phyloP scores from a whole-genome alignment of 345 rosid genomes.

The Citrus unshiu region DNA sequence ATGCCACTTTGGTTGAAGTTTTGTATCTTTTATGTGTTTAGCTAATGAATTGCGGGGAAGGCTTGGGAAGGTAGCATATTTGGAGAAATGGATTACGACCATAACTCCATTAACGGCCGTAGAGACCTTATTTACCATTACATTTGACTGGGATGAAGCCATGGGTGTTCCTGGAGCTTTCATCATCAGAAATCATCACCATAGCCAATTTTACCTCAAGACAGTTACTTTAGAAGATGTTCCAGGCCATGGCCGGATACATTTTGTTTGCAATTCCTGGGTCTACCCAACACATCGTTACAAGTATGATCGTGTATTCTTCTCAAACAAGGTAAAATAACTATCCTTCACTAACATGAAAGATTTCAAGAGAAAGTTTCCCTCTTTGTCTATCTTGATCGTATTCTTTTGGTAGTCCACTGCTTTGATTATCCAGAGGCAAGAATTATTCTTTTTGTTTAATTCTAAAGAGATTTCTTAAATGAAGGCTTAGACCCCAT shows the following conservation, averaged over 20 bases:
- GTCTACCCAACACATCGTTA: slow-evolving; percentile 72
- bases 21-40: slow-evolving; percentile 8
- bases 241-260: slow-evolving; percentile 53
- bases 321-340: slow-evolving; percentile 73
- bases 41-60: slow-evolving; percentile 47
- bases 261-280: slow-evolving; percentile 92
- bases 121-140: slow-evolving; percentile 42
- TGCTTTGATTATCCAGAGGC: not conserved
- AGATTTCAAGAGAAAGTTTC: not conserved
- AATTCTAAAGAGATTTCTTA: not conserved
- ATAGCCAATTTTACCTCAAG: slow-evolving; percentile 63
- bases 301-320: slow-evolving; percentile 71
- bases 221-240: slow-evolving; percentile 49
- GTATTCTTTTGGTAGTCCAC: not conserved
- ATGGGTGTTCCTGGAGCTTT: slow-evolving; percentile 75
- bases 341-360: not conserved
- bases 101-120: slow-evolving; percentile 44
- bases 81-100: slow-evolving; percentile 63
- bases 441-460: not conserved
- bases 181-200: slow-evolving; percentile 60
- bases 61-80: slow-evolving; percentile 53
- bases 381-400: not conserved
- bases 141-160: slow-evolving; percentile 69
- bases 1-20: not conserved
- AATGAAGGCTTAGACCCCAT: not conserved